Percentiles rank a stretch among this genome's conserved stretches.
phyloP scores from a whole-genome alignment of 2,329 filamentous ascomycete species.

The Aurifilum marmelostoma region DNA sequence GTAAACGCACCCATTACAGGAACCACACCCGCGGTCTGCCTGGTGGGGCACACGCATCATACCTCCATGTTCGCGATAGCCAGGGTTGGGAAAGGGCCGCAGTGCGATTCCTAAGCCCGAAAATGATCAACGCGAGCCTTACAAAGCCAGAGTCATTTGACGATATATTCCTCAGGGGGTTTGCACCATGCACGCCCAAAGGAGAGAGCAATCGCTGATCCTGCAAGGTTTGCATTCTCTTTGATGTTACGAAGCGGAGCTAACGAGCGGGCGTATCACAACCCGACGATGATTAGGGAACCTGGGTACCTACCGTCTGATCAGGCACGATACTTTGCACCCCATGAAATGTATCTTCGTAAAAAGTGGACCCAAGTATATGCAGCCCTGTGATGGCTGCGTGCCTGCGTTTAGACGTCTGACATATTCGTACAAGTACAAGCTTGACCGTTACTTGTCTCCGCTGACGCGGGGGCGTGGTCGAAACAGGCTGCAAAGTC shows the following conservation, averaged over 20 bases:
- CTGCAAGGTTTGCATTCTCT: neutral
- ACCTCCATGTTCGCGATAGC: neutral
- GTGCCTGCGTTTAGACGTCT: conserved; percentile 28
- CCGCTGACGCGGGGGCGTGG: conserved; percentile 10
- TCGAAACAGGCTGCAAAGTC: conserved; percentile 1
- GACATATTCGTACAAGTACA: conserved; percentile 28
- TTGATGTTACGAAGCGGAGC: neutral
- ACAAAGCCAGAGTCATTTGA: conserved; percentile 8
- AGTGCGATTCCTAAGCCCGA: conserved; percentile 22
- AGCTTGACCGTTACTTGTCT: conserved; percentile 7
- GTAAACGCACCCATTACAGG: neutral
- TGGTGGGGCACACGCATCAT: neutral
- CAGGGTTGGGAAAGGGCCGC: neutral
- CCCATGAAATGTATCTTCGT: conserved; percentile 2
- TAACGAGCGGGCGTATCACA: conserved; percentile 9
- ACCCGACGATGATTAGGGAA: neutral
- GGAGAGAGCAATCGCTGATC: neutral
- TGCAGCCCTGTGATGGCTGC: conserved; percentile 24
- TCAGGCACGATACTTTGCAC: neutral
- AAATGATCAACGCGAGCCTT: conserved; percentile 3
- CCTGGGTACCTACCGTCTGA: too few relatives aligned
- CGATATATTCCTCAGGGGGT: neutral
- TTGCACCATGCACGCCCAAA: neutral
- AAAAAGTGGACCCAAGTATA: neutral
- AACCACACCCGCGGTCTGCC: conserved; percentile 3